Evolutionary conservation across 352 stramenopile species (phyloP).

Genomic region (Pilasporangium apinafurcum): DNA sequence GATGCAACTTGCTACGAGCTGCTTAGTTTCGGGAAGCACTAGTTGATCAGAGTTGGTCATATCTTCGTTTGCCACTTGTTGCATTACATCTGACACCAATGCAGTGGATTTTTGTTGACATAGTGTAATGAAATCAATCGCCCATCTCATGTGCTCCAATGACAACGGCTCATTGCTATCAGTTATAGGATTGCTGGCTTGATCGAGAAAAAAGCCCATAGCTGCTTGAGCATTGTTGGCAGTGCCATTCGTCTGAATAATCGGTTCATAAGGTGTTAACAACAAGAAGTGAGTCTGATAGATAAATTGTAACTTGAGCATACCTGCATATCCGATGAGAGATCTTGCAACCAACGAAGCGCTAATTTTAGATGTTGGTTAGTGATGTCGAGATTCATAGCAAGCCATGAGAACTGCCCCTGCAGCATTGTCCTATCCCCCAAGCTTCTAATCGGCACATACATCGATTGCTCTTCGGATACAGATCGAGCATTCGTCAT

Average conservation of each 20-base stretch:
- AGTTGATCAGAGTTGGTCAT: background rate
- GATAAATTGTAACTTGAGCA: background rate
- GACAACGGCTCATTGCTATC: constrained; percentile 17
- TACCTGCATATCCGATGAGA: constrained; percentile 9
- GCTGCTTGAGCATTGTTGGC: too few species aligned
- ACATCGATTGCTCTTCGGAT: too few species aligned
- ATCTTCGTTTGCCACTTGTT: constrained; percentile 1
- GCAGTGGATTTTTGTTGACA: constrained; percentile 19
- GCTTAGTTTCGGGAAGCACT: constrained; percentile 30
- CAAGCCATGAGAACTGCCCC: constrained; percentile 60
- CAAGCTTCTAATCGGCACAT: too few species aligned
- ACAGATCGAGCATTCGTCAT: constrained; percentile 10
- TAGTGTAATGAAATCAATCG: constrained; percentile 40
- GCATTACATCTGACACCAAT: constrained; percentile 5
- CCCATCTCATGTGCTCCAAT: constrained; percentile 59
- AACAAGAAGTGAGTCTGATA: background rate
- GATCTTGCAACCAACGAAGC: constrained; percentile 54
- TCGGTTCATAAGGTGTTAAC: background rate
- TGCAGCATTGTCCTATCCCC: constrained; percentile 30
- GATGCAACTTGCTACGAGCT: constrained; percentile 47
- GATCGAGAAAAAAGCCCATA: background rate
- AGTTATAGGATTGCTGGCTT: background rate
- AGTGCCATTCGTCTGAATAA: background rate
- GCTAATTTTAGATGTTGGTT: constrained; percentile 50
- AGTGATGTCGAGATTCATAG: constrained; percentile 57